Conservation (phyloP, 768 basidiomycete species). For the Cyathus striatus region DNA sequence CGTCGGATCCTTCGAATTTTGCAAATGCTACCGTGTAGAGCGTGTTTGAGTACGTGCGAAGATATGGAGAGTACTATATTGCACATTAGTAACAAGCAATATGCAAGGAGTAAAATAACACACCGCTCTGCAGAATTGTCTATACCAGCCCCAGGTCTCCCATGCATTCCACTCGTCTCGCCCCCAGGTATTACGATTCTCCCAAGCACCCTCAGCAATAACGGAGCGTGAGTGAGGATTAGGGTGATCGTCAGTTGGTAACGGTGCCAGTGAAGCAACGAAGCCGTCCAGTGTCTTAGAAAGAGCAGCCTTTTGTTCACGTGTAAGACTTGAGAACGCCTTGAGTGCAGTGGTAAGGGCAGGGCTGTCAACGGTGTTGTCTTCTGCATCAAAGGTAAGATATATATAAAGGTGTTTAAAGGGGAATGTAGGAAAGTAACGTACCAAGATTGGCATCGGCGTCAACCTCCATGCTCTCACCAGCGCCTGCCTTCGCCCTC, state of each 20-base stretch:
- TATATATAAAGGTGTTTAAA: too few species aligned
- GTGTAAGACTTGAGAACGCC: constrained; percentile 66
- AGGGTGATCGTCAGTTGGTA: constrained; percentile 33
- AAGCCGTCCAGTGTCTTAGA: constrained; percentile 75
- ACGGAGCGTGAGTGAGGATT: constrained; percentile 50
- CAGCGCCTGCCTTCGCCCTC: constrained; percentile 60
- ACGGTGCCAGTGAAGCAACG: constrained; percentile 52
- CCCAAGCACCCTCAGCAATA: constrained; percentile 66
- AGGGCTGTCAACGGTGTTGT: constrained; percentile 56
- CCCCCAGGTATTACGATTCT: constrained; percentile 62
- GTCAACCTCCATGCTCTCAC: constrained; percentile 68
- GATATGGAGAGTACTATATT: constrained; percentile 70
- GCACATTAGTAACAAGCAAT: constrained; percentile 4
- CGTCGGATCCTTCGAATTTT: constrained; percentile 51
- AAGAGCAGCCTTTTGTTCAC: constrained; percentile 72
- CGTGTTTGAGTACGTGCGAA: constrained; percentile 70
- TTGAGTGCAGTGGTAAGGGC: constrained; percentile 69
- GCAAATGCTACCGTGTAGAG: constrained; percentile 65
- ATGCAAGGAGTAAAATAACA: constrained; percentile 19
- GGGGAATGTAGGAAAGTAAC: constrained; percentile 1
- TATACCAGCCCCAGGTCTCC: constrained; percentile 91
- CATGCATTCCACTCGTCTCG: constrained; percentile 76
- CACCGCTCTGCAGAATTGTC: constrained; percentile 82
- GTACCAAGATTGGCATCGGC: constrained; percentile 51
- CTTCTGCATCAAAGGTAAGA: too few species aligned